Conservation (phyloP, 768 basidiomycete genomes). For the Naganishia friedmannii region DNA sequence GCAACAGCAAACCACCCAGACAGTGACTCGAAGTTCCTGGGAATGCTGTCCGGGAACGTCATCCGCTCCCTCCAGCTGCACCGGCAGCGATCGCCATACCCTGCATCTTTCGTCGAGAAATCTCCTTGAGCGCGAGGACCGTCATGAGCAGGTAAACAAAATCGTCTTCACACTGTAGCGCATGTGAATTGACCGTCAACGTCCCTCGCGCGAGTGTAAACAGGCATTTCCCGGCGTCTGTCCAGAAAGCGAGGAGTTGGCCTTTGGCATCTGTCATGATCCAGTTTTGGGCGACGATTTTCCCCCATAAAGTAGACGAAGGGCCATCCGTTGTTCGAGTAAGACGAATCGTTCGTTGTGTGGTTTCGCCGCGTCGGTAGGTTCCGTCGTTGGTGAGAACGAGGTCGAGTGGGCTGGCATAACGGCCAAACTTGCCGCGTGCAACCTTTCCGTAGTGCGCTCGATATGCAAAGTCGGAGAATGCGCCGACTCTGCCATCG, state of each 20-base stretch:
- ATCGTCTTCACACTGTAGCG: neutral
- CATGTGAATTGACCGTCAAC: neutral
- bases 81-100: neutral
- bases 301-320: neutral
- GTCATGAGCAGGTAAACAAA: neutral
- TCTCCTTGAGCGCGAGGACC: constrained; percentile 1
- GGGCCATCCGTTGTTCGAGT: neutral
- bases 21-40: neutral
- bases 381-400: neutral
- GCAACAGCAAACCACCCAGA: neutral
- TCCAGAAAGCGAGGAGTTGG: neutral
- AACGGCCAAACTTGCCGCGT: neutral
- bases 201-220: neutral
- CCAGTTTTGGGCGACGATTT: neutral
- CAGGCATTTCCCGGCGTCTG: neutral
- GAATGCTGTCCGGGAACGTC: neutral
- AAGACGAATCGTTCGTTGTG: neutral
- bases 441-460: neutral
- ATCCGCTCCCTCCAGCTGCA: neutral
- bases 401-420: neutral
- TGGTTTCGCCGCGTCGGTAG: neutral
- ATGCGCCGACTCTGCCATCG: neutral
- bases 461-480: neutral
- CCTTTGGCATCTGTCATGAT: neutral
- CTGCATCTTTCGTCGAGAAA: neutral